Evolutionary conservation across 1,139 yeast species (phyloP).

Genomic region (Pneumocystis wakefieldiae): DNA sequence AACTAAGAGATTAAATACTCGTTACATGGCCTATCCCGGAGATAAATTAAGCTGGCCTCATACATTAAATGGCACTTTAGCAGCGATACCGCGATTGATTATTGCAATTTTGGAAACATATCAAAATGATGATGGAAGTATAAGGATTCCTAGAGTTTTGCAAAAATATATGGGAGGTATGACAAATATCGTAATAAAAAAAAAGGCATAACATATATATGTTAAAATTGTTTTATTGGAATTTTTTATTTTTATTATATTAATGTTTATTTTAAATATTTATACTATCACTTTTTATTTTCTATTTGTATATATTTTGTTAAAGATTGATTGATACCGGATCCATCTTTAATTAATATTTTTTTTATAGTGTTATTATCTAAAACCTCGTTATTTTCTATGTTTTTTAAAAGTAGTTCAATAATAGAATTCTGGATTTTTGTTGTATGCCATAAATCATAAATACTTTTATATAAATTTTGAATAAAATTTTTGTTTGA

Average conservation of each 20-base stretch:
- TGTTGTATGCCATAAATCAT: not conserved
- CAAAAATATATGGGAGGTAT: not conserved
- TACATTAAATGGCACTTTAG: constrained; percentile 88
- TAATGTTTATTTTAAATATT: not conserved
- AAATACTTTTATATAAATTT: not conserved
- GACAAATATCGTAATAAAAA: not conserved
- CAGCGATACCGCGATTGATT: constrained; percentile 86
- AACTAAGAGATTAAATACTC: constrained; percentile 64
- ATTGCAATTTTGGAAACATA: constrained; percentile 76
- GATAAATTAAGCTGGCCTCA: constrained; percentile 37
- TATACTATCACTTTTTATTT: not conserved
- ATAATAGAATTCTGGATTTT: not conserved
- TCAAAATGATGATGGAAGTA: constrained; percentile 37
- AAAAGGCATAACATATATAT: not conserved
- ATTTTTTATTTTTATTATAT: not conserved
- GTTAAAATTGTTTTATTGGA: not conserved
- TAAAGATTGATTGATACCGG: not conserved
- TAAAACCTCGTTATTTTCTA: not conserved
- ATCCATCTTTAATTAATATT: not conserved
- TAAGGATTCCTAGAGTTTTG: not conserved
- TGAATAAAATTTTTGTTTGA: not conserved
- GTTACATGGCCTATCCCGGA: constrained; percentile 26
- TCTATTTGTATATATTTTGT: not conserved
- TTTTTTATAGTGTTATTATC: not conserved
- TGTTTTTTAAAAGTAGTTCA: not conserved